phyloP scores from a whole-genome alignment of 139 green algal species.

The Chlorella sp. region DNA sequence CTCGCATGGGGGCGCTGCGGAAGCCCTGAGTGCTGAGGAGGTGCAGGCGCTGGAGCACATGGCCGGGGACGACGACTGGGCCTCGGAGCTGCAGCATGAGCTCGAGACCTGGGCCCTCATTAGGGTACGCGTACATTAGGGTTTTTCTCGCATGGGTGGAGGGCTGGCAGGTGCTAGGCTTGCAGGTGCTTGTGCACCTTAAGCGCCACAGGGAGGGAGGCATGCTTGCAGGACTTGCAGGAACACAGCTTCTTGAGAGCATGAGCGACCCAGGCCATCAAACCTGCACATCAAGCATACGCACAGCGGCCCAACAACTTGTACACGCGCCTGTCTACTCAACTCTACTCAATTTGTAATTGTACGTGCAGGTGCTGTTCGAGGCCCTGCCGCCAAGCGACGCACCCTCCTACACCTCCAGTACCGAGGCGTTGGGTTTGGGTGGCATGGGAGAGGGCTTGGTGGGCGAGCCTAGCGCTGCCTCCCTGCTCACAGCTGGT shows the following conservation, averaged over 20 bases:
- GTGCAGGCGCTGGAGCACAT: neutral
- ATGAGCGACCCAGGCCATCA: no score
- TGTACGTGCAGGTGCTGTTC: neutral
- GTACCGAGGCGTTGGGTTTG: no score
- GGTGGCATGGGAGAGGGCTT: neutral
- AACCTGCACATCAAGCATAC: neutral
- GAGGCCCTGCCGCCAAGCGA: neutral
- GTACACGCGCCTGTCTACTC: neutral
- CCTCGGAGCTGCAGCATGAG: conserved; percentile 36
- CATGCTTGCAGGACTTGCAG: no score
- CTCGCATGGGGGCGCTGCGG: no score
- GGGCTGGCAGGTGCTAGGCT: neutral
- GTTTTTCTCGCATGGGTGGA: no score
- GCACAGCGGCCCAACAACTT: neutral
- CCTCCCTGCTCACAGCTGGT: no score
- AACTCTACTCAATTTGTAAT: neutral
- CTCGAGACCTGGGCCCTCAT: conserved; percentile 64
- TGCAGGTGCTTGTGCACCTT: conserved; percentile 28
- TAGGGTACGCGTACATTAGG: conserved; percentile 19
- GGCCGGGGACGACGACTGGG: neutral
- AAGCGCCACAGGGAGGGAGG: neutral
- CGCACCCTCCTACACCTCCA: neutral
- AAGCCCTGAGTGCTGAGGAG: neutral
- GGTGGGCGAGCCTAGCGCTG: neutral
- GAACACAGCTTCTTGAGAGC: no score